phyloP scores from a whole-genome alignment of 306 rosid genomes.

The Quercus wislizeni region DNA sequence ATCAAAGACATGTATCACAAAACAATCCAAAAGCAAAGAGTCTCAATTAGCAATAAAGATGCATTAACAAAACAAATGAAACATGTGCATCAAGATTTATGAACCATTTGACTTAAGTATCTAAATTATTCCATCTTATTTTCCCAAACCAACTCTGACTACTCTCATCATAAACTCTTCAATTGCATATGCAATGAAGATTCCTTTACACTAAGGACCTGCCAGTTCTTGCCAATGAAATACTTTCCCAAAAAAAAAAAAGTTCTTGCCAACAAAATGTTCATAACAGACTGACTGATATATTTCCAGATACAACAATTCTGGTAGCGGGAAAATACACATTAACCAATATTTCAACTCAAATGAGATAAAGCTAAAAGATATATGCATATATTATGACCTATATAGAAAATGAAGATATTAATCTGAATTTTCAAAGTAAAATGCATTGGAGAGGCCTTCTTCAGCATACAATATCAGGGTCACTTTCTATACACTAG shows the following conservation, averaged over 20 bases:
- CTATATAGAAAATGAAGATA: no score
- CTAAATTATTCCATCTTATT: no score
- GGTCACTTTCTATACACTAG: no score
- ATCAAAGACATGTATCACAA: constrained; percentile 2
- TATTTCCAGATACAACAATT: not conserved
- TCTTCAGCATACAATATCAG: no score
- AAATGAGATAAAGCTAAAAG: not conserved
- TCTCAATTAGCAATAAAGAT: not conserved
- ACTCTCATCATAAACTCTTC: not conserved
- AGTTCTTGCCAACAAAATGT: not conserved
- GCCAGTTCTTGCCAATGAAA: not conserved
- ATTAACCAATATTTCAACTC: not conserved
- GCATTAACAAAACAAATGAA: not conserved
- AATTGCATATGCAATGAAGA: not conserved
- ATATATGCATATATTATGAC: no score
- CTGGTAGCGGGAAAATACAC: not conserved
- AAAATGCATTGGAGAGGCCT: no score
- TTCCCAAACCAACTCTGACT: no score
- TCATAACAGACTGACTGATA: not conserved
- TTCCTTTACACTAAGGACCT: not conserved
- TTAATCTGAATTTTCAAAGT: no score
- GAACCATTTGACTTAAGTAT: no score
- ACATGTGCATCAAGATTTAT: no score
- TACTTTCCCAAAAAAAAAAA: not conserved
- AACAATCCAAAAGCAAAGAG: not conserved